Conservation (phyloP, 768 basidiomycete genomes). For the Serpula lacrymans region DNA sequence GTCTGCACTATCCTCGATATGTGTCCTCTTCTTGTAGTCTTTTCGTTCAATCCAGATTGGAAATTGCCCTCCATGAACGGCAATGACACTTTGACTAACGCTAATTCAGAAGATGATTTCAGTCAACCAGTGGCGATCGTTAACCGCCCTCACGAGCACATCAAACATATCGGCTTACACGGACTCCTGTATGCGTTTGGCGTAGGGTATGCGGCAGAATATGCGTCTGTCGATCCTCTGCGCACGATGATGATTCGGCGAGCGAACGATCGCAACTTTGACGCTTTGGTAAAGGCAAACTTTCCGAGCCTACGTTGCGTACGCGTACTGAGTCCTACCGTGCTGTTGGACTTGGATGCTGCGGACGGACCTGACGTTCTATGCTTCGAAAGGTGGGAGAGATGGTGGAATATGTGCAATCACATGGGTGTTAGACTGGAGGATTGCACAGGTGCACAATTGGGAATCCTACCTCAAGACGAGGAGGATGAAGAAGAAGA, state of each 20-base stretch:
- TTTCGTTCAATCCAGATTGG: slow-evolving; percentile 80
- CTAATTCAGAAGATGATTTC: slow-evolving; percentile 21
- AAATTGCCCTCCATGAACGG: slow-evolving; percentile 22
- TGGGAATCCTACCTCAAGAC: slow-evolving; percentile 43
- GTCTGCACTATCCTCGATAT: slow-evolving; percentile 57
- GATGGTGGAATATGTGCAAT: slow-evolving; percentile 60
- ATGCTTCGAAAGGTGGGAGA: slow-evolving; percentile 55
- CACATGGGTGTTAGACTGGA: slow-evolving; percentile 56
- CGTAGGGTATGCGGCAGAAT: slow-evolving; percentile 48
- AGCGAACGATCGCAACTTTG: slow-evolving; percentile 66
- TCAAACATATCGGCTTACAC: slow-evolving; percentile 65
- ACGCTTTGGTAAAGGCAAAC: slow-evolving; percentile 43
- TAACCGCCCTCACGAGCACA: slow-evolving; percentile 50
- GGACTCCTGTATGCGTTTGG: slow-evolving; percentile 69
- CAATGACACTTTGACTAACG: slow-evolving; percentile 6
- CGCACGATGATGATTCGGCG: slow-evolving; percentile 43
- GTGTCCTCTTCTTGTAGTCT: slow-evolving; percentile 58
- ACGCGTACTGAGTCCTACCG: slow-evolving; percentile 50
- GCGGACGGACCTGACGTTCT: slow-evolving; percentile 44
- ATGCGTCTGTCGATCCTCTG: slow-evolving; percentile 40
- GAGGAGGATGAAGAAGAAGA: slow-evolving; percentile 30
- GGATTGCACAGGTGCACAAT: slow-evolving; percentile 67
- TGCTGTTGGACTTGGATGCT: slow-evolving; percentile 57
- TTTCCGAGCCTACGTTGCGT: slow-evolving; percentile 63
- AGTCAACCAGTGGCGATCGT: slow-evolving; percentile 38